Percentiles rank a stretch among this genome's conserved stretches.
Conservation (phyloP, 202 grass and related monocot genomes). For the Alloteropsis angusta region DNA sequence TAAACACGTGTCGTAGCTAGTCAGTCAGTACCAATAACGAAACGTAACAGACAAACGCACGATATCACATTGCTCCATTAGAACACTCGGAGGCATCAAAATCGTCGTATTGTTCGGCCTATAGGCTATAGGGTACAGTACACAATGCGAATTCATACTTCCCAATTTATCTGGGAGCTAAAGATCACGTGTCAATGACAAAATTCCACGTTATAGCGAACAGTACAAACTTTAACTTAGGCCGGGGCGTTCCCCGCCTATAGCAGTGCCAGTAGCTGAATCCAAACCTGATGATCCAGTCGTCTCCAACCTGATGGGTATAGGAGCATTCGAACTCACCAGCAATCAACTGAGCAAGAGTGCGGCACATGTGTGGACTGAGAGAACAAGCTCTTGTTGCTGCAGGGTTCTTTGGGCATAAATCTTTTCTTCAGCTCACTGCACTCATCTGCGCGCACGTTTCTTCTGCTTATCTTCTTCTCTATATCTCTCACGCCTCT, state of each 20-base stretch:
- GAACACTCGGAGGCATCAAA: background rate
- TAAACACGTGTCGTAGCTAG: background rate
- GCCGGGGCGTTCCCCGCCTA: background rate
- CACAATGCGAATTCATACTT: background rate
- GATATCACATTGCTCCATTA: background rate
- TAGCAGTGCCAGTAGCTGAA: background rate
- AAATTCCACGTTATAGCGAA: background rate
- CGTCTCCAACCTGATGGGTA: background rate
- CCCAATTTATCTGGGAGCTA: background rate
- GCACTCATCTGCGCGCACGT: conserved; percentile 34
- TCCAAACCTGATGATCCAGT: background rate
- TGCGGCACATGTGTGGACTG: background rate
- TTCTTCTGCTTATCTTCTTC: conserved; percentile 80
- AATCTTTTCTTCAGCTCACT: background rate
- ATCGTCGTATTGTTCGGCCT: background rate
- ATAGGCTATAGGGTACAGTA: background rate
- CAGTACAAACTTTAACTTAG: no score
- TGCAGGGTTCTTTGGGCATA: background rate
- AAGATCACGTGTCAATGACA: background rate
- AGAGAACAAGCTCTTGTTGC: background rate
- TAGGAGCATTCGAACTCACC: background rate
- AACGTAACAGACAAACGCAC: background rate
- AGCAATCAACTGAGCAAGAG: background rate
- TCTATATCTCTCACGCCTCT: conserved; percentile 71
- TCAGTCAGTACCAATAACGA: background rate